A percentile compares a stretch with the other conserved stretches of the same genome.
Conservation (phyloP, 345 rosid species). For the Boechera divaricarpa region DNA sequence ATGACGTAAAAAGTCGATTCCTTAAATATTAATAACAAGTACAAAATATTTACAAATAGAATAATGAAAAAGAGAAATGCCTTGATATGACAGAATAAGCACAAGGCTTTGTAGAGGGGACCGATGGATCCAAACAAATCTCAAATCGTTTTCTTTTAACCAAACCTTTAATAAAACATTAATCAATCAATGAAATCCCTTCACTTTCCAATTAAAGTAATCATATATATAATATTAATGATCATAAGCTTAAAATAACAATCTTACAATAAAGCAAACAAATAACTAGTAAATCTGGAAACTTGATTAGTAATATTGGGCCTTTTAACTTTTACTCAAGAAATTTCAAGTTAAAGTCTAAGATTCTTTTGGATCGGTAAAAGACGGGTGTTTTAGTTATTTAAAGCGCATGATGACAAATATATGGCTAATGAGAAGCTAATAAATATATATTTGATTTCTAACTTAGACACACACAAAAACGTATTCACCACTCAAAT, state of each 20-base stretch:
- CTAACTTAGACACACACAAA: no score
- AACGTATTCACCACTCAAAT: no score
- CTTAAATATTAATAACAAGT: conserved; percentile 6
- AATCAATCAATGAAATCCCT: not conserved
- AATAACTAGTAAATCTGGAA: not conserved
- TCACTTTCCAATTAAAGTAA: conserved; percentile 7
- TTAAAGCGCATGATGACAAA: no score
- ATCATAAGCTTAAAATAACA: not conserved
- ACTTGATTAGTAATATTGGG: not conserved
- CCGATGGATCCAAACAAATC: conserved; percentile 43
- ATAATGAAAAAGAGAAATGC: conserved; percentile 25
- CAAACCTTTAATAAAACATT: conserved; percentile 18
- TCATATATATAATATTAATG: not conserved
- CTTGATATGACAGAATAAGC: conserved; percentile 39
- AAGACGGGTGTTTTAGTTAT: no score
- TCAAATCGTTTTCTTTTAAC: conserved; percentile 37
- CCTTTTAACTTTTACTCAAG: not conserved
- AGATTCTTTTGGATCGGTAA: no score
- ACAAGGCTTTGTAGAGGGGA: conserved; percentile 40
- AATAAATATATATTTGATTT: no score
- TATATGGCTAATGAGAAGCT: no score
- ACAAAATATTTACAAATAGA: conserved; percentile 4
- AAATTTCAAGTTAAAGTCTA: not conserved
- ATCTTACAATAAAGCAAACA: not conserved
- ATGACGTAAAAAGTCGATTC: conserved; percentile 36